Evolutionary conservation across 768 basidiomycete genomes (phyloP), one percentile per base, ranked within the genome.

Genomic region (Auricularia cornea): DNA sequence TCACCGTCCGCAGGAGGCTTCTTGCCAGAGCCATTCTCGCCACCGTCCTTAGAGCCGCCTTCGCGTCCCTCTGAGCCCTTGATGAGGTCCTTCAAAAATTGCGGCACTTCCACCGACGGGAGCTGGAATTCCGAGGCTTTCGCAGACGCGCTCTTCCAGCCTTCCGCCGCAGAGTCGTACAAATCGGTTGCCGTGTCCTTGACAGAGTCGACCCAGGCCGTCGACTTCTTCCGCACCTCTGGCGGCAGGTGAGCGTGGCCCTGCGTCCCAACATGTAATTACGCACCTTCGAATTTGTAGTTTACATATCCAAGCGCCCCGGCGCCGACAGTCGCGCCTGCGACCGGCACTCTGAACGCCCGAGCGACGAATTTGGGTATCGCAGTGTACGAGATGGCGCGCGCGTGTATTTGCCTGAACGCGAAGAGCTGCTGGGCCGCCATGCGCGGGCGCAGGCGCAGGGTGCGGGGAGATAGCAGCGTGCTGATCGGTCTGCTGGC

Each of bases 281-380:
- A 74, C 82, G 67, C 65, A 93, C 95, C 92, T 79, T 98, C 95
- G 69, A 96, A 88, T 77, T 94, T 94, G 79, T 96, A 96, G 73
- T 96, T 94, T 26, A 94, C 95, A 75, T 97, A 98, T 3, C 92
- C 92, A 63, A 96, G 77, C 0, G 92, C 88, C 11, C 95, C 95
- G 0, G 90, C 94, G 3, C 95, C 95, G 29, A 95, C 83, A 1
- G 92, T 92, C 38, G 87, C 89, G 5, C 90, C 93, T 18, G 92
- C 94, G 64, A 93, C 82, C 30, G 94, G 94, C 1, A 97, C 86
- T 60, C 89, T 81, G 70, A 97, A 94, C 0, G 94, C 94, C 54
- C 92, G 82, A 0, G 88, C 86, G 54, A 96, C 84, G 67, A 96
- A 90, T 66, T 86, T 80, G n/a, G 94, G 94, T 65, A 97, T 89